These are phyloP conservation scores for Periconia sp. DNA, from an alignment of 2,329 filamentous ascomycete genomes.

Conservation along the genomic window DNA sequence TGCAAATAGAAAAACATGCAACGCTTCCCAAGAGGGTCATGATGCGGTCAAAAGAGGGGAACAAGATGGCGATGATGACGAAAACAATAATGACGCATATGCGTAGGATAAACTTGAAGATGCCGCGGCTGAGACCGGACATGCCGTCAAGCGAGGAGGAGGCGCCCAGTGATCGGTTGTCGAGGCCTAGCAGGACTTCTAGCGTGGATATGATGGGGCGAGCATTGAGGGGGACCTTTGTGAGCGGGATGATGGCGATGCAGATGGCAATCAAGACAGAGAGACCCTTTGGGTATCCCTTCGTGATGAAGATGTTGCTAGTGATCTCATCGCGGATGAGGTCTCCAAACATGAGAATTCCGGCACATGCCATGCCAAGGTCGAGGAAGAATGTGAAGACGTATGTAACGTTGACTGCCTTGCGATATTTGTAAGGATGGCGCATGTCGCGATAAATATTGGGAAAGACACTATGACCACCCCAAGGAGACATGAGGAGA, in stretches of 20 bases:
- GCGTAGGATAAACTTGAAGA: constrained; percentile 67
- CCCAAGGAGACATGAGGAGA: constrained; percentile 83
- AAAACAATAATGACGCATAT: constrained; percentile 73
- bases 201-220: constrained; percentile 86
- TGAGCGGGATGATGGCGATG: constrained; percentile 90
- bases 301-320: constrained; percentile 79
- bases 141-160: constrained; percentile 58
- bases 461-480: constrained; percentile 77
- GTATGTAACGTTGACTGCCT: constrained; percentile 80
- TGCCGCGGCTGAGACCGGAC: constrained; percentile 62
- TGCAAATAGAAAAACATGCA: constrained; percentile 91
- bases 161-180: constrained; percentile 60
- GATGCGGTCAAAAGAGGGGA: constrained; percentile 85
- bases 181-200: constrained; percentile 80
- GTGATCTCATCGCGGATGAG: constrained; percentile 88
- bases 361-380: constrained; percentile 78
- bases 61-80: constrained; percentile 73
- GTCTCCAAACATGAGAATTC: constrained; percentile 94
- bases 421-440: constrained; percentile 80
- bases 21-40: constrained; percentile 91
- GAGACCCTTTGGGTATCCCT: constrained; percentile 74
- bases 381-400: constrained; percentile 85
- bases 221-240: constrained; percentile 90
- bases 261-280: constrained; percentile 84
- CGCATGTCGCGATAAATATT: constrained; percentile 82